These are phyloP conservation scores for Penicillium arizonense DNA, from an alignment of 495 filamentous ascomycete genomes.

Conservation along the genomic window DNA sequence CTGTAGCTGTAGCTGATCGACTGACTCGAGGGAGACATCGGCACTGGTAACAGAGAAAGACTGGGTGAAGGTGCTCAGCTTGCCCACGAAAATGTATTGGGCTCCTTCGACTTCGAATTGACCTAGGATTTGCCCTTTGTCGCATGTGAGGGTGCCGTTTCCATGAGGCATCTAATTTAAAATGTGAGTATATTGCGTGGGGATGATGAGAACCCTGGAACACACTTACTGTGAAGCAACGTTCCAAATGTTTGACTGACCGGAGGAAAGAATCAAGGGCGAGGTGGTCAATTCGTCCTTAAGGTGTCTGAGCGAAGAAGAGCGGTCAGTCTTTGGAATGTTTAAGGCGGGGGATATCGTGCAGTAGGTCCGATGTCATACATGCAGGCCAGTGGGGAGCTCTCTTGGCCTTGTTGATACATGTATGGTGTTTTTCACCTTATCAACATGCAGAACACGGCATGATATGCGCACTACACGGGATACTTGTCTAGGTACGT, in stretches of 20 bases:
- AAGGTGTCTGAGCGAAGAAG: not conserved
- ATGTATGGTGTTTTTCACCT: not conserved
- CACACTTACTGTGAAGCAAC: not conserved
- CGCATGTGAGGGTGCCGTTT: slow-evolving; percentile 8
- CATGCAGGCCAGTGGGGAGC: slow-evolving; percentile 6
- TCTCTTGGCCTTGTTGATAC: not conserved
- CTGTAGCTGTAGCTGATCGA: slow-evolving; percentile 1
- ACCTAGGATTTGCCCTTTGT: slow-evolving; percentile 8
- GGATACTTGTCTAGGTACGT: not conserved
- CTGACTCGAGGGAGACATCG: slow-evolving; percentile 4
- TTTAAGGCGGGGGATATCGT: not conserved
- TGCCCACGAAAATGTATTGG: slow-evolving; percentile 10
- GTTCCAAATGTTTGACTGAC: not conserved
- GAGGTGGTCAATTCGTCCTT: not conserved
- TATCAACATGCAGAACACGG: not conserved
- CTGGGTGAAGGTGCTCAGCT: not conserved
- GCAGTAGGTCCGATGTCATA: slow-evolving; percentile 6
- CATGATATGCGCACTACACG: not conserved
- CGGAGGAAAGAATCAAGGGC: not conserved
- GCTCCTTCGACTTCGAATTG: slow-evolving; percentile 12
- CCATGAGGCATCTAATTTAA: slow-evolving; percentile 6
- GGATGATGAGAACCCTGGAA: not conserved
- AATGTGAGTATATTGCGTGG: not conserved
- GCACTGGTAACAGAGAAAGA: slow-evolving; percentile 7
- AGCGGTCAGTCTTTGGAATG: slow-evolving; percentile 1